Evolutionary conservation across 495 filamentous ascomycete species (phyloP), one percentile per base, ranked within the genome.

Genomic region (Barbatosphaeria neglecta): DNA sequence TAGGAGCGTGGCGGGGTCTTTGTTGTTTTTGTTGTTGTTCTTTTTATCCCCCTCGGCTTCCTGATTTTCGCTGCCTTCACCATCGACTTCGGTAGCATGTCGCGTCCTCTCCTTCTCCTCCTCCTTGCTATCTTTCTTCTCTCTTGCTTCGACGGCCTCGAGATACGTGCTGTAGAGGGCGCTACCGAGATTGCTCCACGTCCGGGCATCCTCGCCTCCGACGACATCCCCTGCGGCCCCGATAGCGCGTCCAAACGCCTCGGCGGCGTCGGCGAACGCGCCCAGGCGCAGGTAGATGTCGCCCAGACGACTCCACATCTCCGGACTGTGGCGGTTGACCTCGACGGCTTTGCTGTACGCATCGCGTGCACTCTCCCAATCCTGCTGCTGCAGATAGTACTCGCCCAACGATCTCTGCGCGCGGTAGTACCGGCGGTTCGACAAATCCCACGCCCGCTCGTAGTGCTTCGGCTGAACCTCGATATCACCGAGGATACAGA

Each of bases 401-500:
- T 89, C 81, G 4, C 87, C 92, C 0, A 97, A 69, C 0, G 86
- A 90, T 37, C 87, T 81, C 58, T 96, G 88, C 0, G 92, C 90
- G 4, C 92, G 76, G 4, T 90, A 81, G 59, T 86, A 97, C 23
- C 90, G 76, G 43, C 78, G 57, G 3, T 77, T 78, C 0, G 88
- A 95, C 27, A 95, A 80, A 6, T 84, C 80, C 92, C 92, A 99
- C 0, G 92, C 89, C 10, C 82, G 81, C 50, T 87, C 78, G 65
- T 92, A 97, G 63, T 84, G 76, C 11, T 52, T 61, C 1, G 81
- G 74, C 27, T 89, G 74, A 16, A 81, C 71, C 45, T 90, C 85
- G 28, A 99, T 73, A 50, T 99, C 92, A 17, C 93, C 92, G 2
- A 99, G 67, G 47, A 99, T 96, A 59, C 90, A 96, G 68, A 87